Conservation (phyloP, 2,329 filamentous ascomycete species). For the Dendrostoma leiphaemia region DNA sequence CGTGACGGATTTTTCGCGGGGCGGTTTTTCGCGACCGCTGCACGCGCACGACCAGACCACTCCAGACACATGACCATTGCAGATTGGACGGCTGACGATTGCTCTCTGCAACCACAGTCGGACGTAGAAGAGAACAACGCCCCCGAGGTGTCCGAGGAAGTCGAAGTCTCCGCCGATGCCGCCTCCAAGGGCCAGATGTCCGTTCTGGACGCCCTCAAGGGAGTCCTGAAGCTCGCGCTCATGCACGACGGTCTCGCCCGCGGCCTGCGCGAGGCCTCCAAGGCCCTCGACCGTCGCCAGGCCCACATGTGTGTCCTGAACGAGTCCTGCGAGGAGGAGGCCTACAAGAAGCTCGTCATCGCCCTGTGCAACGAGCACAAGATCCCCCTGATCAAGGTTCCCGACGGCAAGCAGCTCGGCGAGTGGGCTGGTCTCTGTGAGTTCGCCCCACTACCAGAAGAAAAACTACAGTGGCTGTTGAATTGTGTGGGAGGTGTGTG, state of each 20-base stretch:
- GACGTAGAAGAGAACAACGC: constrained; percentile 99
- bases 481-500: neutral
- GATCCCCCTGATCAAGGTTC: constrained; percentile 99
- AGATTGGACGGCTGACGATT: constrained; percentile 22
- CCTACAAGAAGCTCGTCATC: constrained; percentile 99
- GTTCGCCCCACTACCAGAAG: constrained; percentile 40
- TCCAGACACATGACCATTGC: constrained; percentile 14
- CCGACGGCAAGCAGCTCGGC: constrained; percentile 98
- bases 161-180: constrained; percentile 93
- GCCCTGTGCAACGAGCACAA: constrained; percentile 99
- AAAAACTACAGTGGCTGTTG: neutral
- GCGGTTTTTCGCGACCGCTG: neutral
- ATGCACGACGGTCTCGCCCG: constrained; percentile 99
- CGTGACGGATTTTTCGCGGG: constrained; percentile 2
- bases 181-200: constrained; percentile 91
- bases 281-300: constrained; percentile 97
- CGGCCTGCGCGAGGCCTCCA: constrained; percentile 96
- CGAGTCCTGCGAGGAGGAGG: constrained; percentile 99
- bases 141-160: constrained; percentile 81
- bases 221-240: constrained; percentile 95
- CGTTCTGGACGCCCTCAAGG: constrained; percentile 97
- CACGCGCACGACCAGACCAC: constrained; percentile 11
- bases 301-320: constrained; percentile 99
- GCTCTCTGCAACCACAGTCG: constrained; percentile 63
- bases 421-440: constrained; percentile 99